A percentile compares a stretch with the other conserved stretches of the same genome.
These are phyloP conservation scores for Selaginella tamariscina DNA, from an alignment of 75 land plant species.

Conservation along the genomic window DNA sequence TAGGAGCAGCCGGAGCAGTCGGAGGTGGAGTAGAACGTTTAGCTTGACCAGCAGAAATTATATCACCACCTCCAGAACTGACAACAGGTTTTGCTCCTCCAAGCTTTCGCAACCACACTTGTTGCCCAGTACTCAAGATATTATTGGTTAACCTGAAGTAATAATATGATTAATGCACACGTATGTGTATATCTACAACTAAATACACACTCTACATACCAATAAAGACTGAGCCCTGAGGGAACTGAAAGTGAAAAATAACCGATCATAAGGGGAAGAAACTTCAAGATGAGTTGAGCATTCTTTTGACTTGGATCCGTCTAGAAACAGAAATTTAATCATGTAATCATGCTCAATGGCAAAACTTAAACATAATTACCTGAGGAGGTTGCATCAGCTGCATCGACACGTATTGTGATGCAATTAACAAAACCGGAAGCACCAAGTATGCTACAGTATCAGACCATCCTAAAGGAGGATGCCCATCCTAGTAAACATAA, in stretches of 20 bases:
- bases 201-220: conserved; percentile 35
- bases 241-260: conserved; percentile 98
- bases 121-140: conserved; percentile 87
- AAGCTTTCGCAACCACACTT: conserved; percentile 72
- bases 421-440: conserved; percentile 65
- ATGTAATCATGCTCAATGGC: not conserved
- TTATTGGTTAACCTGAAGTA: conserved; percentile 82
- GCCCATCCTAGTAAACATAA: conserved; percentile 60
- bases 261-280: conserved; percentile 90
- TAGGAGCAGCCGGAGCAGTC: conserved; percentile 13
- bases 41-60: conserved; percentile 89
- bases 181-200: not conserved
- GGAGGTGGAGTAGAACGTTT: conserved; percentile 41
- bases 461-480: conserved; percentile 89
- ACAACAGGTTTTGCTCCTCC: conserved; percentile 83
- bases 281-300: conserved; percentile 56
- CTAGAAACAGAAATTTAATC: conserved; percentile 25
- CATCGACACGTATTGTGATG: conserved; percentile 77
- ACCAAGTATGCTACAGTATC: conserved; percentile 89
- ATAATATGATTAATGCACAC: too few species aligned
- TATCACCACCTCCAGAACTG: conserved; percentile 53
- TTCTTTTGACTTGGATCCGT: conserved; percentile 70
- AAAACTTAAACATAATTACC: not conserved
- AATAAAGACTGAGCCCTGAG: conserved; percentile 88
- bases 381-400: conserved; percentile 75